Base-by-base conservation (phyloP, 495 filamentous ascomycete species). In the Emericellopsis terricola region DNA sequence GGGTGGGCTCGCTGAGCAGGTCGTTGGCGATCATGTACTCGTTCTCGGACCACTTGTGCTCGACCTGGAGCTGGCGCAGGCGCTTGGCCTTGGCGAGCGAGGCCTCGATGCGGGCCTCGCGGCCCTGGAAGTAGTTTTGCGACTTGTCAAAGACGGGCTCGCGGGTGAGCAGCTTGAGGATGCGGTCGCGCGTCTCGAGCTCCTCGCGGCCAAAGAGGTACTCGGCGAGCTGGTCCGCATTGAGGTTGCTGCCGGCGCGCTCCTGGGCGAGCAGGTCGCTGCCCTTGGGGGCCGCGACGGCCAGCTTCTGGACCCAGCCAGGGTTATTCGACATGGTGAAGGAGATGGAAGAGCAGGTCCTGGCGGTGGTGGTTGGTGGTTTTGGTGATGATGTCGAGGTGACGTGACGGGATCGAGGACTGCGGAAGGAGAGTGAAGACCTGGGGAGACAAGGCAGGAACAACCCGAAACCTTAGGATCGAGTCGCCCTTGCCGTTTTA, bases 61-160 rank as follows among this genome's bases (percentile, higher is more conserved):
- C 47, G 24, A 69, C 62, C 15, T 66, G 56, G 33, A 83, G 51
- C 45, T 76, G 69, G 34, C 73, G 62, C 37, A 81, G 58, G 28
- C 67, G 68, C 60, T 81, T 81, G 23, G 57, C 70, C 41, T 71
- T 54, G 33, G 66, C 72, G 31, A 80, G 50, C 13, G 74, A 64
- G 0, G 62, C 65, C 45, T 74, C 62, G 40, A 80, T 69, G 15
- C 65, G 61, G 38, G 75, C 72, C n/a, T 70, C 64, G 24, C 74
- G 59, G 31, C 75, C 73, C 36, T 65, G 52, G 33, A 69, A 69
- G 51, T 78, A 73, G 41, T 78, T 80, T 40, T 73, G 68, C 3
- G 67, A 69, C 48, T 78, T 80, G 48, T 78, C 69, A 40, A 80
- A 80, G 29, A 76, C 64, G 41, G 68, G 62, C 32, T 80, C 71